A percentile compares a stretch with the other conserved stretches of the same genome.
phyloP scores from a whole-genome alignment of 2,329 filamentous ascomycete species.

The Penicillium aurantiogriseum region DNA sequence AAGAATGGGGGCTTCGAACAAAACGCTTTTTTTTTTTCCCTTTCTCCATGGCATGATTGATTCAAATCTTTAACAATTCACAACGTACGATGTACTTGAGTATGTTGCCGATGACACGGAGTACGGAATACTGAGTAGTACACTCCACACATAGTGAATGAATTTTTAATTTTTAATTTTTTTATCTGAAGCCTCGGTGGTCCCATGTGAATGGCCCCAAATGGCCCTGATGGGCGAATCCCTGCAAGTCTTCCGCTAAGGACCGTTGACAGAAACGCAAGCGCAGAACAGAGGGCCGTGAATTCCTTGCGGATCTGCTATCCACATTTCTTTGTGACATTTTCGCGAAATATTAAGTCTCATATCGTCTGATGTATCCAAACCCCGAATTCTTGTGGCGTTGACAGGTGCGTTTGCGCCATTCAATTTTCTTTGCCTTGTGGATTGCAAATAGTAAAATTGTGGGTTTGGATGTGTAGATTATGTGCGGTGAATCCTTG shows the following conservation, averaged over 20 bases:
- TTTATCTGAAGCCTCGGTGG: constrained; percentile 11
- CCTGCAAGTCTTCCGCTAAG: constrained; percentile 5
- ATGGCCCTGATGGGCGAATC: background rate
- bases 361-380: constrained; percentile 17
- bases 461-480: constrained; percentile 6
- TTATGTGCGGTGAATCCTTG: constrained; percentile 1
- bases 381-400: constrained; percentile 14
- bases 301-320: constrained; percentile 9
- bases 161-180: background rate
- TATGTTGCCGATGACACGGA: too few species aligned
- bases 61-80: background rate
- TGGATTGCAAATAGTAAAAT: background rate
- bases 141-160: background rate
- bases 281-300: constrained; percentile 6
- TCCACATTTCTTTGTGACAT: constrained; percentile 14
- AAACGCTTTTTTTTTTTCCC: background rate
- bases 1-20: background rate
- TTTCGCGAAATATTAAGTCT: background rate
- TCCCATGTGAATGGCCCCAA: constrained; percentile 10
- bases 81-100: background rate
- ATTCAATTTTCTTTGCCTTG: constrained; percentile 3
- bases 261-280: constrained; percentile 6
- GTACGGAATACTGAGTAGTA: background rate
- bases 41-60: background rate
- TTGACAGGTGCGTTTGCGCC: background rate